Conservation (phyloP, 176 grass and related monocot genomes). For the Lolium rigidum region DNA sequence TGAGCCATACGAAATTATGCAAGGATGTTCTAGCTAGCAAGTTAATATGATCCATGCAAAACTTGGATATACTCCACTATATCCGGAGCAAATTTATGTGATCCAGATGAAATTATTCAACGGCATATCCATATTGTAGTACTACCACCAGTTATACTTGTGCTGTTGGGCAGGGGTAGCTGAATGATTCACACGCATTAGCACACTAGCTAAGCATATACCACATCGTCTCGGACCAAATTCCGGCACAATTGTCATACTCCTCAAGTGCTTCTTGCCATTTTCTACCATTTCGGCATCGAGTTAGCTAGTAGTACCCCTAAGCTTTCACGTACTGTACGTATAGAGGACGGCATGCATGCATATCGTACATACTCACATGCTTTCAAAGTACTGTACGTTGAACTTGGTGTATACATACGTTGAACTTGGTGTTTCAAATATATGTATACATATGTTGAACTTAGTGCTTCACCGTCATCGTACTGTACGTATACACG, state of each 20-base stretch:
- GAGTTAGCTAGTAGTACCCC: background rate
- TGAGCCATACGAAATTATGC: background rate
- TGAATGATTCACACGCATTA: background rate
- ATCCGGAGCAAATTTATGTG: background rate
- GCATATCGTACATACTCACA: no score
- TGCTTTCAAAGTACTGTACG: no score
- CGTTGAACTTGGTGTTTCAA: no score
- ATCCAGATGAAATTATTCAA: background rate
- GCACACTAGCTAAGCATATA: background rate
- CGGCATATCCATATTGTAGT: background rate
- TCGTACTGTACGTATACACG: background rate
- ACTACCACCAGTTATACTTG: no score
- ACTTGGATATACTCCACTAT: background rate
- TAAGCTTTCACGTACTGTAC: background rate
- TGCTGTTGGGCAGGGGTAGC: background rate
- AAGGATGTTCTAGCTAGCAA: constrained; percentile 9
- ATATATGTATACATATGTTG: no score
- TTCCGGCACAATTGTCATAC: background rate
- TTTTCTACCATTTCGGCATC: background rate
- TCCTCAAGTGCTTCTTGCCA: background rate
- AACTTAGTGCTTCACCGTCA: no score
- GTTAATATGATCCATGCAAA: background rate
- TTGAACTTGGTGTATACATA: no score
- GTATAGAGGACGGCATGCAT: background rate
- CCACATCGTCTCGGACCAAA: background rate